phyloP scores from a whole-genome alignment of 2,329 filamentous ascomycete species.

The Trichoderma sp. region DNA sequence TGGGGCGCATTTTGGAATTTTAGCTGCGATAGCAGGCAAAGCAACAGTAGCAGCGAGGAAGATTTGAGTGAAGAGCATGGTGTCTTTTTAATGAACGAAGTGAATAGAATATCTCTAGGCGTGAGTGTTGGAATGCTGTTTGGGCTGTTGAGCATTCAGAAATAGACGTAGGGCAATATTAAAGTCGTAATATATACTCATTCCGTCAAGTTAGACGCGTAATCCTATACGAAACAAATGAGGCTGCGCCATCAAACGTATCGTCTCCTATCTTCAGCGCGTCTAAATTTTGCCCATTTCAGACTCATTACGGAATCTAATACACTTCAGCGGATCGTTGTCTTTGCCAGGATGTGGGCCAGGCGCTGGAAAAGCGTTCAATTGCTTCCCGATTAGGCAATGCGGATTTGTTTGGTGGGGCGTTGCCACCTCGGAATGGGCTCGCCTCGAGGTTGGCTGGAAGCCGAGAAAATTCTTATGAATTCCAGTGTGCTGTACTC shows the following conservation, averaged over 20 bases:
- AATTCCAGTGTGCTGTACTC: neutral
- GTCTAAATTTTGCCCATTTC: neutral
- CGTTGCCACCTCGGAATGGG: neutral
- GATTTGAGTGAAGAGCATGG: neutral
- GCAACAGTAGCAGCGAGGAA: neutral
- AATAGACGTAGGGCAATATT: neutral
- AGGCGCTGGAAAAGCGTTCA: neutral
- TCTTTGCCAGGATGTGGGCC: neutral
- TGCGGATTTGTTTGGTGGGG: neutral
- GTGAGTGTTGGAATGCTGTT: neutral
- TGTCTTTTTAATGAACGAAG: neutral
- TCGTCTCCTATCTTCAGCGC: neutral
- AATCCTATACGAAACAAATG: neutral
- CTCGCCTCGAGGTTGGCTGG: neutral
- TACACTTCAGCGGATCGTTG: neutral
- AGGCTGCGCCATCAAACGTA: neutral
- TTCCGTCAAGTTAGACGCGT: neutral
- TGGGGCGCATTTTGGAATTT: conserved; percentile 19
- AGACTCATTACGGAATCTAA: neutral
- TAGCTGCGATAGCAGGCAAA: neutral
- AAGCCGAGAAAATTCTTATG: neutral
- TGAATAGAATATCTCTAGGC: neutral
- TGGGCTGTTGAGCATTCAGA: neutral
- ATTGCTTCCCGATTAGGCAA: neutral
- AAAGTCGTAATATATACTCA: neutral